Evolutionary conservation across 108 stramenopile species (phyloP).

Genomic region (Bacterosira constricta): DNA sequence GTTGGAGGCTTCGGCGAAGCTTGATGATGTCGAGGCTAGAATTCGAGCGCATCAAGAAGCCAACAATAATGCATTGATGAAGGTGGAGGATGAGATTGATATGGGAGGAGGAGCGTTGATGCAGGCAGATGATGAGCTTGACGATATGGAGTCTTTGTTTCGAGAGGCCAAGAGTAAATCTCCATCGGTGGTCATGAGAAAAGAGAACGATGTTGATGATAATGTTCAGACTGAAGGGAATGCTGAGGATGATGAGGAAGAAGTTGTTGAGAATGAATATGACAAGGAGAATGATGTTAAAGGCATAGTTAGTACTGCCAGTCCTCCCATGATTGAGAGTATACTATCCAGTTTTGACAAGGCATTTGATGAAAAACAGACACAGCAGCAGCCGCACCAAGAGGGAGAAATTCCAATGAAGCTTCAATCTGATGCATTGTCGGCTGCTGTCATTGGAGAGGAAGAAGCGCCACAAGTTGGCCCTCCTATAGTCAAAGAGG

Average conservation of each 20-base stretch:
- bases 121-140: constrained; percentile 8
- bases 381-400: neutral
- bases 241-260: neutral
- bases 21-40: constrained; percentile 47
- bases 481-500: neutral
- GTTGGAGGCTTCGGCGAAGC: constrained; percentile 8
- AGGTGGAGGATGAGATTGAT: neutral
- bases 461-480: neutral
- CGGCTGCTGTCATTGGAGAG: neutral
- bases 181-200: too few species aligned
- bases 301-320: neutral
- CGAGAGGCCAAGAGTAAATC: constrained; percentile 1
- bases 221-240: neutral
- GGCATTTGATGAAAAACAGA: neutral
- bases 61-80: neutral
- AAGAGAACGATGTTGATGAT: too few species aligned
- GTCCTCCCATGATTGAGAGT: constrained; percentile 3
- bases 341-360: constrained; percentile 10
- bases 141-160: constrained; percentile 13
- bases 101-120: neutral
- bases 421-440: neutral
- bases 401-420: neutral
- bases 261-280: constrained; percentile 13
- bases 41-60: constrained; percentile 36
- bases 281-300: neutral